Base-by-base conservation (phyloP, 768 basidiomycete species). In the Tylopilus felleus region DNA sequence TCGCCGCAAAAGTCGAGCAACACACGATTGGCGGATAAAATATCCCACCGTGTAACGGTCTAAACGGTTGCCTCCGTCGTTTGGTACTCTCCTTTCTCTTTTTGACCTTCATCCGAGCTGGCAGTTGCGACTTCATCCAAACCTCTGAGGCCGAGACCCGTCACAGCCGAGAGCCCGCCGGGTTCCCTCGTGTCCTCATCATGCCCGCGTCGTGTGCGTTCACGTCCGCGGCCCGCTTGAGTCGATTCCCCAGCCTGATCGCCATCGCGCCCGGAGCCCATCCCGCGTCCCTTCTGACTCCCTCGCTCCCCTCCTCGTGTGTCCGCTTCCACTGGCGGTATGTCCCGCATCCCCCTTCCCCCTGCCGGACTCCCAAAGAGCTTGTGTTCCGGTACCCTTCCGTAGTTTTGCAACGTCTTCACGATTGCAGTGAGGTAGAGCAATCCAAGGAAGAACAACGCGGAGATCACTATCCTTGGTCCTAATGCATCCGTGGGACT, bases 381-480 rank as follows among this genome's bases (percentile, higher is more conserved):
- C 29, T 6, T 36, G 4, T 38, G 6, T 17, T 51, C 43, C 5
- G 29, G 22, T 0, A 33, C 3, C 22, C 65, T 57, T 13, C 85
- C 83, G 53, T 89, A 90, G 31, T 73, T 76, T 65, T 75, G 75
- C 64, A 90, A 71, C 1, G 87, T 86, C 53, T 71, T 72, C 31
- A 90, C 73, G 42, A 89, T 86, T 53, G 88, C 68, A 8, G 55
- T 61, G 45, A 88, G 78, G 54, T 88, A 85, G 12, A 88, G 53
- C 47, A 87, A 57, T 0, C 88, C 88, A 16, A 88, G 58, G 7
- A 70, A 61, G 29, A 88, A 77, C 14, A 85, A 68, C 2, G 62
- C 63, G 0, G 88, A 82, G 44, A 90, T 71, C 0, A 70, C 75
- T 22, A 86, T 71, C 19, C 88, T 79, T 4, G 82, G 75, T 3